These are phyloP conservation scores for Naegleria gruberi DNA, from an alignment of 208 protist genomes.

Conservation along the genomic window DNA sequence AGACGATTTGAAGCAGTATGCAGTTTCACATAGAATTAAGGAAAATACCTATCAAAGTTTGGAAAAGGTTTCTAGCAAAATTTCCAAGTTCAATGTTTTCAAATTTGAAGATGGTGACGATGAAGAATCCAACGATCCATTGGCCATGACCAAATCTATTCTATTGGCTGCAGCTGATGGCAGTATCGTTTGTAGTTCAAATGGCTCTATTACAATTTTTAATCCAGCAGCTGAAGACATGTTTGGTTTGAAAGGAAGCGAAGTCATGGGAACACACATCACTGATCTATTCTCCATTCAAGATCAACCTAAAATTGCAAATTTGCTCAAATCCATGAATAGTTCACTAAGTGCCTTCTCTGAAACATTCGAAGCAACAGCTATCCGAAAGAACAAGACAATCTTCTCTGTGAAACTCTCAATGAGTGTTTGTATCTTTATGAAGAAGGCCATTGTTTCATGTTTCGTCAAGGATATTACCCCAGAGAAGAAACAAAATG, in stretches of 20 bases:
- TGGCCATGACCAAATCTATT: neutral
- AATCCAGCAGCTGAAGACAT: neutral
- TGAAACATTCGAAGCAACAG: neutral
- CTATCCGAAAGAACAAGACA: neutral
- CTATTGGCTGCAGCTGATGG: neutral
- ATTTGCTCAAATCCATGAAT: neutral
- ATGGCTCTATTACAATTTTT: neutral
- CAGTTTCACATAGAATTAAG: neutral
- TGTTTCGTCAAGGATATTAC: conserved; percentile 2
- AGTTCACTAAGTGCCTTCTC: neutral
- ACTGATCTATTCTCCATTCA: neutral
- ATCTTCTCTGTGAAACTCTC: neutral
- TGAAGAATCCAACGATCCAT: neutral
- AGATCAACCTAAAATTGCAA: neutral
- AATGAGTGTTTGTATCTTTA: neutral
- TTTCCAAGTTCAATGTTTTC: neutral
- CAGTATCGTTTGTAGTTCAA: neutral
- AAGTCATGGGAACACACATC: neutral
- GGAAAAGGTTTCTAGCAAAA: neutral
- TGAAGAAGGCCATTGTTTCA: neutral
- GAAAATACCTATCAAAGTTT: neutral
- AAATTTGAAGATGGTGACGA: no score
- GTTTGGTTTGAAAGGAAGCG: neutral
- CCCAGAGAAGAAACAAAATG: neutral
- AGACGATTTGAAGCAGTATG: neutral